Base-by-base conservation (phyloP, 495 filamentous ascomycete genomes). In the Diplogelasinospora grovesii region DNA sequence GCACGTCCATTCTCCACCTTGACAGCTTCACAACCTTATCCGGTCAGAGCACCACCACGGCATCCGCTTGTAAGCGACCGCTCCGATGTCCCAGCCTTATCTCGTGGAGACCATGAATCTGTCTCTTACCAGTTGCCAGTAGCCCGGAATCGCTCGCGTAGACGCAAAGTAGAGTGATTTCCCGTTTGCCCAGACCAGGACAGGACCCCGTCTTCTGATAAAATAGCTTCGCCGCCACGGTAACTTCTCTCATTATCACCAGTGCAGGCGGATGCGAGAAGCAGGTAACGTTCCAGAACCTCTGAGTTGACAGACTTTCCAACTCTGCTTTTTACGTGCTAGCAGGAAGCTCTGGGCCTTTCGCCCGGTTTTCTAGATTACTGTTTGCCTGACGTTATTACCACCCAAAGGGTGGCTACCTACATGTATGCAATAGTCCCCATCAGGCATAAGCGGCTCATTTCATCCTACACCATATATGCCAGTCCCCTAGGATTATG, bases 341-440 rank as follows among this genome's bases (percentile, higher is more conserved):
- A 18, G 22, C 19, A 10, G 8, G 11, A 29, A 32, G 14, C 27
- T 30, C 8, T 45, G 43, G 25, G 26, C 38, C 45, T 14, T 47
- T 47, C 13, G 45, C 45, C 45, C 45, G 45, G 32, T 18, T 25
- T 21, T 30, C 37, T 33, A 47, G 22, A 47, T 47, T 47, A 13
- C 22, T 27, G 6, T 2, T 20, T 26, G 26, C 19, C 39, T 20
- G 9, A 14, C n/a, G n/a, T n/a, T n/a, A n/a, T n/a, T n/a, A n/a
- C n/a, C n/a, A n/a, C n/a, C n/a, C n/a, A n/a, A n/a, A n/a, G n/a
- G n/a, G n/a, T n/a, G n/a, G n/a, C n/a, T n/a, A n/a, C n/a, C n/a
- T n/a, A n/a, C n/a, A n/a, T n/a, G n/a, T n/a, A n/a, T 19, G 22
- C 36, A 26, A 22, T 21, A 10, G 33, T 10, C 14, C 8, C 10